Evolutionary conservation across 1,284 basidiomycete genomes (phyloP).

Genomic region (Microbotryomycetes sp.): DNA sequence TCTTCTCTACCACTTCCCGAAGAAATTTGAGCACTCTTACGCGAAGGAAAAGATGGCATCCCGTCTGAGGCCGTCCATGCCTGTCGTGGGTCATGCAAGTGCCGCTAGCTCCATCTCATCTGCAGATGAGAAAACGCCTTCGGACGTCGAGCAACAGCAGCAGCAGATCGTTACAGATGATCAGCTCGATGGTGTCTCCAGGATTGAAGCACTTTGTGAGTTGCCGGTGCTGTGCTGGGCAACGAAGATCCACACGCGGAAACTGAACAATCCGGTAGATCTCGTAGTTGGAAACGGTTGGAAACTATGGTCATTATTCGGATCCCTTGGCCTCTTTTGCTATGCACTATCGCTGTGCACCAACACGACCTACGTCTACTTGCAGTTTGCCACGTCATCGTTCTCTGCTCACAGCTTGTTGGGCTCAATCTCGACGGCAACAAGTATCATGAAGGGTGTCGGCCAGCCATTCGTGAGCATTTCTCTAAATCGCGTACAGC

Average conservation of each 20-base stretch:
- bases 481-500: background rate
- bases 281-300: background rate
- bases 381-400: conserved; percentile 38
- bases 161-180: background rate
- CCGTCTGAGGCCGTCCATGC: background rate
- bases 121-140: background rate
- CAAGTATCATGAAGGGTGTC: conserved; percentile 8
- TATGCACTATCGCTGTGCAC: conserved; percentile 15
- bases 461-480: conserved; percentile 7
- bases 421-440: conserved; percentile 17
- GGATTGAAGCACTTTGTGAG: background rate
- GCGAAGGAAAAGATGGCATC: background rate
- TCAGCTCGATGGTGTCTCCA: background rate
- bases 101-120: background rate
- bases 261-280: no score
- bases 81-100: background rate
- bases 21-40: no score
- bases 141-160: background rate
- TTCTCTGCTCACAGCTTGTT: conserved; percentile 19
- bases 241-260: background rate
- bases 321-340: background rate
- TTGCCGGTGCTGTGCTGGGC: background rate
- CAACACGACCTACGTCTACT: conserved; percentile 58
- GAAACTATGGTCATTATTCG: background rate
- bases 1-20: no score